Evolutionary conservation across 257 asterid genomes (phyloP).

Genomic region (Nicotiana undulata): DNA sequence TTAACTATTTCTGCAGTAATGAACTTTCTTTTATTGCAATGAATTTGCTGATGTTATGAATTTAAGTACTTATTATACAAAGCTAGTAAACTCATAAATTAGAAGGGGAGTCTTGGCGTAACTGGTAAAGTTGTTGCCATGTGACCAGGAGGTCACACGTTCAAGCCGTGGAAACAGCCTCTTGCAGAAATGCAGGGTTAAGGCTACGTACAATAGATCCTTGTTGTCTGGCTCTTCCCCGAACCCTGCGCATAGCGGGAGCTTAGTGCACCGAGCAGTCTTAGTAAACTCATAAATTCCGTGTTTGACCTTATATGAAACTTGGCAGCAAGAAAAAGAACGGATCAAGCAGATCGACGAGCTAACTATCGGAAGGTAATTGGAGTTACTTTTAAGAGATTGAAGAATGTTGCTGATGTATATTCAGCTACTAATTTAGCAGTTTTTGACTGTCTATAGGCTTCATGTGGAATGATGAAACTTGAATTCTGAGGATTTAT

Average conservation of each 20-base stretch:
- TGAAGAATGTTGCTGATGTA: neutral
- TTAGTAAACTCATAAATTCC: neutral
- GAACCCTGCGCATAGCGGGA: too few species aligned
- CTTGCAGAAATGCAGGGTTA: too few species aligned
- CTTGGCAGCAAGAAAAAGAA: slow-evolving; percentile 34
- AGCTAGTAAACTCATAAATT: neutral
- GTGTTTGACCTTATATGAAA: neutral
- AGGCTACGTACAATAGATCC: too few species aligned
- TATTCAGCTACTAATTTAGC: neutral
- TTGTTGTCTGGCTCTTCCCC: too few species aligned
- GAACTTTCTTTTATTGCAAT: neutral
- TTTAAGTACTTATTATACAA: neutral
- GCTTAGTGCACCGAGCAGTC: too few species aligned
- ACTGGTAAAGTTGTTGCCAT: too few species aligned
- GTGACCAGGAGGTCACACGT: too few species aligned
- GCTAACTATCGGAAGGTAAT: neutral
- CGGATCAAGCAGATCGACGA: slow-evolving; percentile 14
- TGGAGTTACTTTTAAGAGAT: neutral
- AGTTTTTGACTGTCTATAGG: neutral
- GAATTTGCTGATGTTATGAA: neutral
- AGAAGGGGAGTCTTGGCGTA: too few species aligned
- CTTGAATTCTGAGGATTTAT: neutral
- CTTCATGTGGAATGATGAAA: neutral
- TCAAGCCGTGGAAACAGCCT: too few species aligned
- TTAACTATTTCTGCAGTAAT: neutral